Evolutionary conservation across 2,329 filamentous ascomycete species (phyloP).

Genomic region (Plenodomus tracheiphilus): DNA sequence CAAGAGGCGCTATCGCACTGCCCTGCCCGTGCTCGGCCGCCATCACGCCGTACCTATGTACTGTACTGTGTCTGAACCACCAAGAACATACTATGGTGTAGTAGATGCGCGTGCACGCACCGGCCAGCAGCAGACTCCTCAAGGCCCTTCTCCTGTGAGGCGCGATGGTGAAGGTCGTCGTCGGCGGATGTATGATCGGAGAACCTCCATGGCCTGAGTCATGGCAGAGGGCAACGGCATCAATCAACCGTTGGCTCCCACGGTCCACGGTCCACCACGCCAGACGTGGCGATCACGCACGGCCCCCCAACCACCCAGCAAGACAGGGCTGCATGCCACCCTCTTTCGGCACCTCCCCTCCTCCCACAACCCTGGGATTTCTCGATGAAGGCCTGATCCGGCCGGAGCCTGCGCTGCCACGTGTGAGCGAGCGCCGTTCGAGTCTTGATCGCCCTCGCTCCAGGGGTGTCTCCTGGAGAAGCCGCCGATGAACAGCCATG

Average conservation of each 20-base stretch:
- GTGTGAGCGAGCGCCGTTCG: constrained; percentile 2
- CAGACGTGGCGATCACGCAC: too few species aligned
- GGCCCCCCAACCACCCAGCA: constrained; percentile 1
- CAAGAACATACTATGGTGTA: too few species aligned
- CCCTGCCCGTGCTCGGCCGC: not conserved
- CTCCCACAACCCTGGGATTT: constrained; percentile 19
- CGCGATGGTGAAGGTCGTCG: too few species aligned
- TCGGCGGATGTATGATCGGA: too few species aligned
- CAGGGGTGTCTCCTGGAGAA: not conserved
- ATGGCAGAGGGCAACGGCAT: too few species aligned
- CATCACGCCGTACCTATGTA: not conserved
- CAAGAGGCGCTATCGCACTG: constrained; percentile 1
- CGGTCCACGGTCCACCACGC: too few species aligned
- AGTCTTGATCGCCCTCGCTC: constrained; percentile 8
- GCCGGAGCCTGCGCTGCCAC: constrained; percentile 14
- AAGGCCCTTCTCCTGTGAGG: too few species aligned
- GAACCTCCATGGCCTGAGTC: too few species aligned
- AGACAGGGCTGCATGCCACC: constrained; percentile 6
- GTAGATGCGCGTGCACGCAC: not conserved
- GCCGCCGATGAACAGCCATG: not conserved
- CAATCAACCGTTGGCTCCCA: too few species aligned
- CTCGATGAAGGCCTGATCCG: constrained; percentile 22
- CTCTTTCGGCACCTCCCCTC: not conserved
- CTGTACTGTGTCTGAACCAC: too few species aligned
- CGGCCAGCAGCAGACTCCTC: too few species aligned